A percentile compares a stretch with the other conserved stretches of the same genome.
phyloP scores from a whole-genome alignment of 768 basidiomycete species.

The Termitomyces sp. region DNA sequence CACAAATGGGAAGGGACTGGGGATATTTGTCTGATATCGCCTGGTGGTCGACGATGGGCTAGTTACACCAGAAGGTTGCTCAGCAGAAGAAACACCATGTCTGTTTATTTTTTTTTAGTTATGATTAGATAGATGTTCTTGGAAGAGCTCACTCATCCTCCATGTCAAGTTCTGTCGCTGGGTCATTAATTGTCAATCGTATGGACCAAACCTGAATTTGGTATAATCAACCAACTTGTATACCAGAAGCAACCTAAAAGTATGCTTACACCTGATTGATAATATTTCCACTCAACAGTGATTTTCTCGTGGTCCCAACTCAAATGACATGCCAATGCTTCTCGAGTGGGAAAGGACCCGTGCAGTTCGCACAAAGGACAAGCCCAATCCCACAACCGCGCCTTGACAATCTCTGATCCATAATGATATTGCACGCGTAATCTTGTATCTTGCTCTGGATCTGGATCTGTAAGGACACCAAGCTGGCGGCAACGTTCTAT shows the following conservation, averaged over 20 bases:
- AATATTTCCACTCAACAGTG: conserved; percentile 32
- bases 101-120: not conserved
- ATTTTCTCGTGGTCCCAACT: conserved; percentile 45
- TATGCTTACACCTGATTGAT: conserved; percentile 14
- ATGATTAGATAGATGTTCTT: not conserved
- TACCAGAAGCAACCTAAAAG: not conserved
- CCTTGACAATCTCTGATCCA: conserved; percentile 23
- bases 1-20: conserved; percentile 12
- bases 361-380: conserved; percentile 58
- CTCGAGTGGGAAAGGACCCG: conserved; percentile 34
- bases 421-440: conserved; percentile 11
- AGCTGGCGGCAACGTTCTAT: conserved; percentile 32
- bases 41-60: not conserved
- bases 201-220: conserved; percentile 9
- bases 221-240: not conserved
- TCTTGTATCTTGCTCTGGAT: conserved; percentile 10
- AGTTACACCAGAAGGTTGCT: not conserved
- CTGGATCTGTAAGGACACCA: conserved; percentile 28
- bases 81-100: not conserved
- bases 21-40: not conserved
- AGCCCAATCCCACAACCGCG: conserved; percentile 31
- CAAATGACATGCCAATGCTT: conserved; percentile 46
- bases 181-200: conserved; percentile 1
- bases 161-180: not conserved
- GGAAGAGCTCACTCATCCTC: not conserved